Evolutionary conservation across 371 early-diverging fungal genomes (phyloP).

Genomic region (Apophysomyces trapeziformis): DNA sequence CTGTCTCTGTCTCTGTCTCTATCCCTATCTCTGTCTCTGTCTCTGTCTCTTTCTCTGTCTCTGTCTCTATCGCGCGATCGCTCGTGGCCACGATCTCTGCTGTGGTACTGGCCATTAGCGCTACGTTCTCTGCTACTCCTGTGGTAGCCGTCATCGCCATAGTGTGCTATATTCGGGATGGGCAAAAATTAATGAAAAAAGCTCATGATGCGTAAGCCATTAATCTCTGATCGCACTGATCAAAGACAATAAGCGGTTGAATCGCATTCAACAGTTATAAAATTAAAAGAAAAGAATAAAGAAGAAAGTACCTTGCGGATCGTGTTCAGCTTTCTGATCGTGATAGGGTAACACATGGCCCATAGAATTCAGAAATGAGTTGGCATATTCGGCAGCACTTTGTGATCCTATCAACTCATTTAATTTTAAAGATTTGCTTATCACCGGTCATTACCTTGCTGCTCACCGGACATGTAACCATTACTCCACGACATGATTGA

Average conservation of each 20-base stretch:
- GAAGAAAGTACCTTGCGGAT: conserved; percentile 2
- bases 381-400: conserved; percentile 48
- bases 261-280: neutral
- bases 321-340: conserved; percentile 25
- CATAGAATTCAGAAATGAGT: conserved; percentile 51
- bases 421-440: neutral
- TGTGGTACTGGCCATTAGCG: conserved; percentile 1
- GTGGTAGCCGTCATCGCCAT: conserved; percentile 1
- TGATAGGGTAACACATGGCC: conserved; percentile 30
- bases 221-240: neutral
- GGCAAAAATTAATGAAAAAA: neutral
- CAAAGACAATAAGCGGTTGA: neutral
- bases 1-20: conserved; percentile 29
- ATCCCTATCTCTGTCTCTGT: no score
- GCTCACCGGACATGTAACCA: conserved; percentile 9
- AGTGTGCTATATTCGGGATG: neutral
- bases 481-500: conserved; percentile 9
- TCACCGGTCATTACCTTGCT: conserved; percentile 1
- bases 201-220: neutral
- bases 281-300: neutral
- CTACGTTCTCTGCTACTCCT: conserved; percentile 4
- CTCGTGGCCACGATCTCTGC: conserved; percentile 24
- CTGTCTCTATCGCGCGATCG: conserved; percentile 38
- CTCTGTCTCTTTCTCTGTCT: no score
- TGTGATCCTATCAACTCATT: conserved; percentile 3